Evolutionary conservation across 495 filamentous ascomycete species (phyloP).

Genomic region (Patellaria atrata): DNA sequence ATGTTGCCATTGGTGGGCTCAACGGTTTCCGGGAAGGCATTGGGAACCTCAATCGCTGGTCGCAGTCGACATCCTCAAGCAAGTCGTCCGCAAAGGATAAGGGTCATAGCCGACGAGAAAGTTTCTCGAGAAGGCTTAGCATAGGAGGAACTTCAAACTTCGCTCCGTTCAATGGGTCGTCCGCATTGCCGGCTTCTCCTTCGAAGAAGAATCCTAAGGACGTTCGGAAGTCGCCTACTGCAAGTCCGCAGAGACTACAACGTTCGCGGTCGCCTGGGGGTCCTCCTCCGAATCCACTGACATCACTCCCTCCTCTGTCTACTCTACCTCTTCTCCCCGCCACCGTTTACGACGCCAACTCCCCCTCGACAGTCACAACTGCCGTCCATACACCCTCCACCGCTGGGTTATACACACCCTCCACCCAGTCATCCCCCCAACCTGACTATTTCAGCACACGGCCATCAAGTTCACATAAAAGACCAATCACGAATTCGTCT

Average conservation of each 20-base stretch:
- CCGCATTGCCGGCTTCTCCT: slow-evolving; percentile 17
- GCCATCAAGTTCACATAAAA: slow-evolving; percentile 2
- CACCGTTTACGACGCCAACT: slow-evolving; percentile 23
- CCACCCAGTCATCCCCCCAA: slow-evolving; percentile 9
- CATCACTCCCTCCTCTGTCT: slow-evolving; percentile 20
- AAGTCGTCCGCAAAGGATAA: slow-evolving; percentile 38
- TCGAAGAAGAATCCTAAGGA: slow-evolving; percentile 9
- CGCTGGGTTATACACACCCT: slow-evolving; percentile 11
- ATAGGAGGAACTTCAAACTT: slow-evolving; percentile 21
- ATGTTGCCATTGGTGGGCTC: slow-evolving; percentile 24
- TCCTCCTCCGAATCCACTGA: slow-evolving; percentile 15
- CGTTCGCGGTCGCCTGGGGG: slow-evolving; percentile 18
- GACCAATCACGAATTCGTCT: too few relatives aligned
- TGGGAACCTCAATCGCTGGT: slow-evolving; percentile 71
- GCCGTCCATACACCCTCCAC: slow-evolving; percentile 12
- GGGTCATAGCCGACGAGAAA: slow-evolving; percentile 26
- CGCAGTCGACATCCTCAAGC: slow-evolving; percentile 60
- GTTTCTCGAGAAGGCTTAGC: slow-evolving; percentile 42
- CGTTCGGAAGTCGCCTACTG: slow-evolving; percentile 20
- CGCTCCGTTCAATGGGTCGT: slow-evolving; percentile 12
- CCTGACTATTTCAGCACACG: slow-evolving; percentile 17
- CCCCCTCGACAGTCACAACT: slow-evolving; percentile 15
- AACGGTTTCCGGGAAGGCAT: slow-evolving; percentile 47
- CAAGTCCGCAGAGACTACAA: slow-evolving; percentile 18
- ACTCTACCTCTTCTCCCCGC: slow-evolving; percentile 20